Conservation (phyloP, 1,284 basidiomycete genomes). For the Violaceomyces palustris region DNA sequence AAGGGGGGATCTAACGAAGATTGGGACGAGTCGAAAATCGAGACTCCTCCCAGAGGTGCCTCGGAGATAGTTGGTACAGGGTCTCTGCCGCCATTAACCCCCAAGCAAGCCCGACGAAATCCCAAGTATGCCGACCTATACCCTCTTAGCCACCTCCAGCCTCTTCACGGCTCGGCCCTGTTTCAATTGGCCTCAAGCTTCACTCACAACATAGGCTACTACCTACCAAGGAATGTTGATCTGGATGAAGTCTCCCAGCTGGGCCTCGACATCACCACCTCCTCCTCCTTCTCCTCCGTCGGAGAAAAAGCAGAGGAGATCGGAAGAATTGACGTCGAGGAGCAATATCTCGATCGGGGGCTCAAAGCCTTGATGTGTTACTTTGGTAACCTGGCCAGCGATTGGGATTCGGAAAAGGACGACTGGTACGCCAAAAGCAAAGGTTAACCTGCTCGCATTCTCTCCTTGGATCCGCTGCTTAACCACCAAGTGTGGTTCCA, state of each 20-base stretch:
- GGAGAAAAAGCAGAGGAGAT: constrained; percentile 7
- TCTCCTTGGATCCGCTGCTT: too few relatives aligned
- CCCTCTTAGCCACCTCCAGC: constrained; percentile 59
- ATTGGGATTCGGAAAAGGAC: constrained; percentile 25
- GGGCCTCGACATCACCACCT: constrained; percentile 8
- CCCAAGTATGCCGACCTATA: constrained; percentile 16
- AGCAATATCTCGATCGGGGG: constrained; percentile 80
- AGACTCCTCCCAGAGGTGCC: too few relatives aligned
- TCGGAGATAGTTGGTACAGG: too few relatives aligned
- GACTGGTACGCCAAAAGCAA: too few relatives aligned
- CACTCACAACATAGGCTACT: constrained; percentile 62
- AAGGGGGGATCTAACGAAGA: too few relatives aligned
- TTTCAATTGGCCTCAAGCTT: constrained; percentile 56
- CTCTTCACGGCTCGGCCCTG: constrained; percentile 73
- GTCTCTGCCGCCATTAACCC: too few relatives aligned
- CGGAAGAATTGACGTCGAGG: constrained; percentile 67
- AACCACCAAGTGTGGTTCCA: too few relatives aligned
- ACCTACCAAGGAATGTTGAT: constrained; percentile 76
- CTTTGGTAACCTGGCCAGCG: constrained; percentile 54
- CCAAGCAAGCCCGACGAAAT: too few relatives aligned
- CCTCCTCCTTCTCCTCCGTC: not conserved
- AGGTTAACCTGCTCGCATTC: too few relatives aligned
- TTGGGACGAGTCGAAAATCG: too few relatives aligned
- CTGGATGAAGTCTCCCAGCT: constrained; percentile 69
- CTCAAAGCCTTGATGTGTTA: constrained; percentile 63